Conservation (phyloP, 2,329 filamentous ascomycete species). For the Leptographium lundbergii region DNA sequence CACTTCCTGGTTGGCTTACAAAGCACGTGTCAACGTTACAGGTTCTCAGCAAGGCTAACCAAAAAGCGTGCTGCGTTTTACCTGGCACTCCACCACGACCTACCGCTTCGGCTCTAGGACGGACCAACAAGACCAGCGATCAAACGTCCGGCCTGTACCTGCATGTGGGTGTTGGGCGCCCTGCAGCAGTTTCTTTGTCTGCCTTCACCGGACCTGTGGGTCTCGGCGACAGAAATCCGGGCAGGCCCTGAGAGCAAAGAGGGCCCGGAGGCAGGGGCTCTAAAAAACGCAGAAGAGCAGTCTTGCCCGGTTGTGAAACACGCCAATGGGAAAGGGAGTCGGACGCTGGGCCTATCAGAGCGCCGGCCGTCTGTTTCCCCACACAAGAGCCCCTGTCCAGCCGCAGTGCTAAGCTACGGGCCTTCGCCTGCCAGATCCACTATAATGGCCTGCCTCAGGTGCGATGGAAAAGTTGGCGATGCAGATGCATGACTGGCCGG, state of each 20-base stretch:
- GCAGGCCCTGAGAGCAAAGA: not conserved
- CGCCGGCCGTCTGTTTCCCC: not conserved
- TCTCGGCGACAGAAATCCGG: not conserved
- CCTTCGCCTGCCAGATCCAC: not conserved
- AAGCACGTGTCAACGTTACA: not conserved
- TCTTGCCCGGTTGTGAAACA: conserved; percentile 2
- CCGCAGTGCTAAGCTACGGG: not conserved
- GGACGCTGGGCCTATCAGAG: conserved; percentile 3
- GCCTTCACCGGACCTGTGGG: not conserved
- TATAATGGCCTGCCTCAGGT: conserved; percentile 3
- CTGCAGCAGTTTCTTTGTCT: not conserved
- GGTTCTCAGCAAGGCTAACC: not conserved
- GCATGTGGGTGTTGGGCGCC: not conserved
- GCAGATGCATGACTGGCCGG: conserved; percentile 8
- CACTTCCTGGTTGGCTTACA: not conserved
- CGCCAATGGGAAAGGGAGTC: conserved; percentile 5
- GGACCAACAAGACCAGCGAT: not conserved
- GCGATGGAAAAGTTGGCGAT: not conserved
- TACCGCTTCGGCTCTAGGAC: not conserved
- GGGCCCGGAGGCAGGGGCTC: too few relatives aligned
- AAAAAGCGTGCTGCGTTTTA: not conserved
- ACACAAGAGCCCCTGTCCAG: not conserved
- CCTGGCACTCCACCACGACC: not conserved
- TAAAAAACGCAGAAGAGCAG: too few relatives aligned
- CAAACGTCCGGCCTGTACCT: not conserved